These are phyloP conservation scores for Mortierella sp. DNA, from an alignment of 371 early-diverging fungal species.

Conservation along the genomic window DNA sequence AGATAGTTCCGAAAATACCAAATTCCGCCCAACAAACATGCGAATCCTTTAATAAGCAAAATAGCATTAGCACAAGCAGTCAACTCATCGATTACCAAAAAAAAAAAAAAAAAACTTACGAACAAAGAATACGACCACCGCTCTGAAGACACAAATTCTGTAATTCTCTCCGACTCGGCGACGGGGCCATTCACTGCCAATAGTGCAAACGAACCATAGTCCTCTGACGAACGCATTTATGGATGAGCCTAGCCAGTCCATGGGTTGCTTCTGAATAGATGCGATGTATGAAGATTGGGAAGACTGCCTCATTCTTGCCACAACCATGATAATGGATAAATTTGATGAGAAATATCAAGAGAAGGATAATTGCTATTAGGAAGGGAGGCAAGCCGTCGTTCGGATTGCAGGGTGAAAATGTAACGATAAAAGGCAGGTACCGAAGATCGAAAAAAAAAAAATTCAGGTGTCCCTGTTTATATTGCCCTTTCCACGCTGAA, in stretches of 20 bases:
- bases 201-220: not conserved
- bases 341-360: too few relatives aligned
- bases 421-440: too few relatives aligned
- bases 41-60: conserved; percentile 8
- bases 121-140: conserved; percentile 3
- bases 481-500: too few relatives aligned
- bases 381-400: not conserved
- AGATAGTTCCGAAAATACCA: conserved; percentile 10
- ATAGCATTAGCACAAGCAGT: not conserved
- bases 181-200: conserved; percentile 9
- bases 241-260: not conserved
- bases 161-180: conserved; percentile 29
- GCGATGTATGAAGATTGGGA: not conserved
- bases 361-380: not conserved
- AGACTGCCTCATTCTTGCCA: not conserved
- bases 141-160: conserved; percentile 1
- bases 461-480: too few relatives aligned
- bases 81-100: not conserved
- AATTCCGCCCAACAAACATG: conserved; percentile 12
- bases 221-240: not conserved
- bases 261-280: too few relatives aligned
- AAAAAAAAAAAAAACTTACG: conserved; percentile 6
- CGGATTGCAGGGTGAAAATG: too few relatives aligned
- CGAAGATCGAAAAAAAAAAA: too few relatives aligned
- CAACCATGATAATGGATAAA: too few relatives aligned